Evolutionary conservation across 169 alveolate species (phyloP).

Genomic region (Plasmodium inui): DNA sequence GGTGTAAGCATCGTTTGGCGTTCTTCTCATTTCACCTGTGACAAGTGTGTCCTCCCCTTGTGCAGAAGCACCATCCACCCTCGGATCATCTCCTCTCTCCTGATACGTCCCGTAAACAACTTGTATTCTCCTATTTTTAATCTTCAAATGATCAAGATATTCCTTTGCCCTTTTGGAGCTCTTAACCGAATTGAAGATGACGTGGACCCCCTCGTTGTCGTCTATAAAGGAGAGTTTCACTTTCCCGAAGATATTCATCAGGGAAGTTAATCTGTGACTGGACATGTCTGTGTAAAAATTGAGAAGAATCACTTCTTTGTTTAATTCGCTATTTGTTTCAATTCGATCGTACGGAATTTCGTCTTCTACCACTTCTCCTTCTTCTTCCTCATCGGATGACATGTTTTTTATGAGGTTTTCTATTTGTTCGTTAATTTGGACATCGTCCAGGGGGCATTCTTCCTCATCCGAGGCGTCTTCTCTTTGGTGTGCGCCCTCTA

Average conservation of each 20-base stretch:
- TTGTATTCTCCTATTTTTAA: slow-evolving; percentile 62
- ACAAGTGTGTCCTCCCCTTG: background rate
- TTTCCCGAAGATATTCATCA: slow-evolving; percentile 33
- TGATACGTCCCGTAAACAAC: slow-evolving; percentile 22
- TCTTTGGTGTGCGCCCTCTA: background rate
- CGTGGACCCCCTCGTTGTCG: slow-evolving; percentile 56
- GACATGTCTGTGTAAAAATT: slow-evolving; percentile 40
- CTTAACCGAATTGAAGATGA: background rate
- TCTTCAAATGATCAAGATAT: slow-evolving; percentile 29
- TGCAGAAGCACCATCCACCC: background rate
- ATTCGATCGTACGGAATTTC: slow-evolving; percentile 72
- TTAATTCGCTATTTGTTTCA: slow-evolving; percentile 23
- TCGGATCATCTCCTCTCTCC: background rate
- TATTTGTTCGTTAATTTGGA: slow-evolving; percentile 21
- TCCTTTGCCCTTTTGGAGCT: slow-evolving; percentile 60
- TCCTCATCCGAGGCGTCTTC: background rate
- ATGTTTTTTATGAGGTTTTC: slow-evolving; percentile 11
- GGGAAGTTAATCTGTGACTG: background rate
- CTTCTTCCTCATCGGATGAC: slow-evolving; percentile 68
- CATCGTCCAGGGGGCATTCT: background rate
- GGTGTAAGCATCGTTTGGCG: background rate
- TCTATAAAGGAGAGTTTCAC: slow-evolving; percentile 13
- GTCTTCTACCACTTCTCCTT: slow-evolving; percentile 72
- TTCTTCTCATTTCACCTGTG: background rate
- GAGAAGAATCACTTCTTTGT: slow-evolving; percentile 40